These are phyloP conservation scores for Cryphonectria japonica DNA, from an alignment of 2,329 filamentous ascomycete species.

Conservation along the genomic window DNA sequence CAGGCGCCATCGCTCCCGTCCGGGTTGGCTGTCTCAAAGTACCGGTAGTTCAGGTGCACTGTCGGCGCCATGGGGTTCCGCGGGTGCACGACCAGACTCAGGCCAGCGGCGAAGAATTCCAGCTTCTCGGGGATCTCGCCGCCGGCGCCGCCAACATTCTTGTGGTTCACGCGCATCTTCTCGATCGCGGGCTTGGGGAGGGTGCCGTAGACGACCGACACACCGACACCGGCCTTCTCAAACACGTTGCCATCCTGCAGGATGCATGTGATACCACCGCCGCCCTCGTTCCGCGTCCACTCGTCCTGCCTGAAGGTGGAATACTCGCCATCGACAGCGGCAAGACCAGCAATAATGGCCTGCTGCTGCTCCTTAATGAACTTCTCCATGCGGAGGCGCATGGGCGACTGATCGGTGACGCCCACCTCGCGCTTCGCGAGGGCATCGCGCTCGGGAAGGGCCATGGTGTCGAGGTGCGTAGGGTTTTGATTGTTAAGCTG, in stretches of 20 bases:
- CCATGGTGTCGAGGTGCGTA: constrained; percentile 61
- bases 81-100: constrained; percentile 92
- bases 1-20: constrained; percentile 83
- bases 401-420: constrained; percentile 79
- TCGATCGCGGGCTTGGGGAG: constrained; percentile 85
- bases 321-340: constrained; percentile 72
- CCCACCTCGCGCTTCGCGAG: constrained; percentile 77
- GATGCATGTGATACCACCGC: constrained; percentile 92
- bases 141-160: constrained; percentile 73
- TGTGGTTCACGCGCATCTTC: constrained; percentile 95
- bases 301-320: constrained; percentile 80
- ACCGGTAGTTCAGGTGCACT: constrained; percentile 97
- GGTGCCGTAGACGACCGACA: constrained; percentile 91
- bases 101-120: constrained; percentile 92
- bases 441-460: constrained; percentile 84
- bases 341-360: constrained; percentile 81
- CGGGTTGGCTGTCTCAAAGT: constrained; percentile 92
- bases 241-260: constrained; percentile 96
- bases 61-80: constrained; percentile 96
- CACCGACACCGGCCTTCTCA: constrained; percentile 95
- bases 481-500: constrained; percentile 48
- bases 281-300: constrained; percentile 86
- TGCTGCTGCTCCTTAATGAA: constrained; percentile 93
- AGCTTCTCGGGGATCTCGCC: constrained; percentile 71
- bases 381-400: constrained; percentile 97